A percentile compares a stretch with the other conserved stretches of the same genome.
Evolutionary conservation across 495 filamentous ascomycete species (phyloP).

Genomic region (Massariosphaeria phaeospora): DNA sequence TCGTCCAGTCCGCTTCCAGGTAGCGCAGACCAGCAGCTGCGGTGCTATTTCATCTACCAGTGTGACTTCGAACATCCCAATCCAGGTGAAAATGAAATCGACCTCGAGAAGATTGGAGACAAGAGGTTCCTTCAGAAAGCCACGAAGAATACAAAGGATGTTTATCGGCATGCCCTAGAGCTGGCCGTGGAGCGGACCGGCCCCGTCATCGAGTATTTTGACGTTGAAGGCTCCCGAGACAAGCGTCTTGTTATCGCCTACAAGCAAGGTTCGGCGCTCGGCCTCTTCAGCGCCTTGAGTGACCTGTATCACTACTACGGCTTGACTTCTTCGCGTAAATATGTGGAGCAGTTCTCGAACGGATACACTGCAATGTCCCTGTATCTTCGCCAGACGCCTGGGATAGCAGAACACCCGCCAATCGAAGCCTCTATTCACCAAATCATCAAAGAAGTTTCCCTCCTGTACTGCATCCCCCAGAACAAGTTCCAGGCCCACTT

Average conservation of each 20-base stretch:
- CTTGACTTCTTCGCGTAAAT: slow-evolving; percentile 91
- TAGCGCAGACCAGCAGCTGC: slow-evolving; percentile 71
- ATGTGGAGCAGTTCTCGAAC: slow-evolving; percentile 96
- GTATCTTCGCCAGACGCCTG: slow-evolving; percentile 71
- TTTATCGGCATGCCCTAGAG: slow-evolving; percentile 89
- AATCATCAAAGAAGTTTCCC: slow-evolving; percentile 96
- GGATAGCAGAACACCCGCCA: slow-evolving; percentile 57
- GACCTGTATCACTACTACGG: slow-evolving; percentile 99
- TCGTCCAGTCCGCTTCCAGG: slow-evolving; percentile 69
- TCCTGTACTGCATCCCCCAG: slow-evolving; percentile 96
- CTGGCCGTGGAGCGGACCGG: slow-evolving; percentile 76
- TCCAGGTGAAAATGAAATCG: slow-evolving; percentile 68
- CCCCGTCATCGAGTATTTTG: slow-evolving; percentile 95
- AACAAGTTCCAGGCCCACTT: slow-evolving; percentile 91
- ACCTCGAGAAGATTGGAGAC: slow-evolving; percentile 86
- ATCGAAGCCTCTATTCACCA: slow-evolving; percentile 96
- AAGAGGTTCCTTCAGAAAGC: slow-evolving; percentile 93
- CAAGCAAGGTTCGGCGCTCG: slow-evolving; percentile 84
- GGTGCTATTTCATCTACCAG: slow-evolving; percentile 98
- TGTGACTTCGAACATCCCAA: slow-evolving; percentile 79
- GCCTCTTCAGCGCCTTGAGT: slow-evolving; percentile 89
- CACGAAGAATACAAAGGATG: slow-evolving; percentile 86
- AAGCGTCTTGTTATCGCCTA: slow-evolving; percentile 93
- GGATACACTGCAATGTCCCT: slow-evolving; percentile 94
- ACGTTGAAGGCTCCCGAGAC: slow-evolving; percentile 84